A percentile compares a stretch with the other conserved stretches of the same genome.
Evolutionary conservation across 2,329 filamentous ascomycete species (phyloP).

Genomic region (Bertia moriformis): DNA sequence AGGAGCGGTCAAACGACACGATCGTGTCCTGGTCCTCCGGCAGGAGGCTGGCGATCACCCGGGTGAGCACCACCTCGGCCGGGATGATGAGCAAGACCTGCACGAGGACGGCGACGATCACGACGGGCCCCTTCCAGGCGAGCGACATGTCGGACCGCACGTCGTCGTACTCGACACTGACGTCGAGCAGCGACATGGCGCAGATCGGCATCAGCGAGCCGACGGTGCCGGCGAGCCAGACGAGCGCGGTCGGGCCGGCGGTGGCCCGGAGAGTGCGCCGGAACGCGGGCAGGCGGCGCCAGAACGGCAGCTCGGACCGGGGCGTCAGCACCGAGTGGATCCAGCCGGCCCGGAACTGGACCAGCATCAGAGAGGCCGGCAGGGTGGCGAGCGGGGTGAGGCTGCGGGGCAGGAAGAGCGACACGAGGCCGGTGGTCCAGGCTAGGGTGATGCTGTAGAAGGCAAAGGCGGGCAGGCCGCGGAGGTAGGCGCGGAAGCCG

Average conservation of each 20-base stretch:
- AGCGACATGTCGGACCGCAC: conserved; percentile 17
- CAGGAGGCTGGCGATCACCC: conserved; percentile 76
- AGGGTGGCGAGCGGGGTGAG: conserved; percentile 33
- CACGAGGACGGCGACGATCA: conserved; percentile 29
- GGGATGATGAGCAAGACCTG: conserved; percentile 58
- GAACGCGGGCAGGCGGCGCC: conserved; percentile 53
- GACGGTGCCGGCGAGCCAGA: conserved; percentile 42
- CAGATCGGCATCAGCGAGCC: conserved; percentile 28
- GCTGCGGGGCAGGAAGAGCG: conserved; percentile 24
- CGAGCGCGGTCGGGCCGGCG: conserved; percentile 47
- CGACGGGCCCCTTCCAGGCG: conserved; percentile 27
- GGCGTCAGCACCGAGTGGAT: conserved; percentile 73
- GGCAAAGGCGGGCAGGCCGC: conserved; percentile 42
- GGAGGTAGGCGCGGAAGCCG: conserved; percentile 54
- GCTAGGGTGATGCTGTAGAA: conserved; percentile 26
- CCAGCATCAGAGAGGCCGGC: conserved; percentile 42
- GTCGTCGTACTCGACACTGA: conserved; percentile 24
- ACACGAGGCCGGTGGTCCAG: conserved; percentile 18
- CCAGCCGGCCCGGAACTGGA: conserved; percentile 64
- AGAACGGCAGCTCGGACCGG: conserved; percentile 48
- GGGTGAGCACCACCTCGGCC: conserved; percentile 60
- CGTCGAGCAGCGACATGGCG: conserved; percentile 28
- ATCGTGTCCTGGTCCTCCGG: conserved; percentile 70
- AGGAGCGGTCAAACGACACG: conserved; percentile 79
- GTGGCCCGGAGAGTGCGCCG: conserved; percentile 52